Evolutionary conservation across 805 yeast genomes (phyloP), one percentile per base, ranked within the genome.

Genomic region (Yarrowia sp.): DNA sequence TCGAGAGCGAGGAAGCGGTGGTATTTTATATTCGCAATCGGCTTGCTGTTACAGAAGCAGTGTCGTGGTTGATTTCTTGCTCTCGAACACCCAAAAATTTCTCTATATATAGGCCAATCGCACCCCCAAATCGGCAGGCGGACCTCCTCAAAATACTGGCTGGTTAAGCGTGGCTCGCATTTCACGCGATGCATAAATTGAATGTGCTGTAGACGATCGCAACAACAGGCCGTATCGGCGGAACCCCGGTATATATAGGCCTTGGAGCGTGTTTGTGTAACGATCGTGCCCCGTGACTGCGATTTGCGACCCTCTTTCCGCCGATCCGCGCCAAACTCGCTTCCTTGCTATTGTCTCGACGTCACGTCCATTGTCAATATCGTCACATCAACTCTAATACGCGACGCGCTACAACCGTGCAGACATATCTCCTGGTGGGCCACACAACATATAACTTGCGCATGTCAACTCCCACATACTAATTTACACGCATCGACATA

Each of bases 361-460:
- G 24, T 18, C 33, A 42, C 49, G 29, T 19, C 35, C 51, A 44
- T 51, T 18, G 32, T 35, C 58, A 24, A 25, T 33, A 51, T 51
- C 42, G 58, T 51, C 42, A 33, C 41, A 22, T 24, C 42, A 51
- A 51, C 58, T 35, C 25, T 51, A 51, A 51, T 51, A 35, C 58
- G 58, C 58, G 58, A 51, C 58, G 58, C 58, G 58, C 42, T 33
- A 22, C 42, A 51, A 33, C 31, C 58, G 36, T 35, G 58, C 58
- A 51, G 58, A 33, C 31, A 33, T 33, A 31, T 32, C 58, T 51
- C 58, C 58, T 35, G 58, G 58, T 51, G 58, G 58, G 58, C 58
- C 58, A 51, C 58, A 51, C 42, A 51, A 51, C 58, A 51, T 51
- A 51, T 51, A 51, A 33, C 42, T 51, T 35, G 41, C 42, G 42